Evolutionary conservation across 371 early-diverging fungal species (phyloP), one percentile per base, ranked within the genome.

Genomic region (Zopfochytrium polystomum): DNA sequence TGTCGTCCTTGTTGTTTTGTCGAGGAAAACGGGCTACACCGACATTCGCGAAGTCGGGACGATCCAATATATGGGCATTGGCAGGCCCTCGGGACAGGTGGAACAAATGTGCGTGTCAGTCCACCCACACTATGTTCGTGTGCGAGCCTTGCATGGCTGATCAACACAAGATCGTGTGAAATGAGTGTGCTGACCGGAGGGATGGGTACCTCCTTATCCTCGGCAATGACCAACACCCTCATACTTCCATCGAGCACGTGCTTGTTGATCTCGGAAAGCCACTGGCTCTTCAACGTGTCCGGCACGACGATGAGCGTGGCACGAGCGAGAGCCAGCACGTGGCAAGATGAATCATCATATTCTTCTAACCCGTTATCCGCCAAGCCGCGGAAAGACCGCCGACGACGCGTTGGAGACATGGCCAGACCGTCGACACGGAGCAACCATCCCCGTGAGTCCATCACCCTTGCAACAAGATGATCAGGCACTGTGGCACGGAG

Each of bases 291-390:
- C 25, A 91, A 66, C 34, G 87, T 87, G 52, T 87, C 84, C 0
- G 91, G 91, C 11, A 91, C 90, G 44, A 89, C 81, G 20, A 88
- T 82, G 9, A 89, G 71, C 0, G 90, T 88, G 7, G 85, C 60
- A 38, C 68, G 75, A 15, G 85, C 81, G 35, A 86, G 59, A 61
- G 38, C 38, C 38, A 11, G 38, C 38, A 38, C 38, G 18, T 11
- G 7, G 38, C 38, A 38, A 11, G 38, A 38, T 18, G 38, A 38
- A 18, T 7, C 38, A 18, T 38, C 38, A 38, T 11, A 18, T 18
- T 38, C 38, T 11, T 11, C 38, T 7, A 18, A 18, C 7, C 18
- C 18, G 7, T 38, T 18, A 18, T 11, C 38, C 38, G 7, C 38
- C 7, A 18, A 11, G 11, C 38, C 38, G 7, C 38, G 7, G 7